Percentiles rank a stretch among this genome's conserved stretches.
These are phyloP conservation scores for Fusarium sp. DNA, from an alignment of 2,329 filamentous ascomycete genomes.

Conservation along the genomic window DNA sequence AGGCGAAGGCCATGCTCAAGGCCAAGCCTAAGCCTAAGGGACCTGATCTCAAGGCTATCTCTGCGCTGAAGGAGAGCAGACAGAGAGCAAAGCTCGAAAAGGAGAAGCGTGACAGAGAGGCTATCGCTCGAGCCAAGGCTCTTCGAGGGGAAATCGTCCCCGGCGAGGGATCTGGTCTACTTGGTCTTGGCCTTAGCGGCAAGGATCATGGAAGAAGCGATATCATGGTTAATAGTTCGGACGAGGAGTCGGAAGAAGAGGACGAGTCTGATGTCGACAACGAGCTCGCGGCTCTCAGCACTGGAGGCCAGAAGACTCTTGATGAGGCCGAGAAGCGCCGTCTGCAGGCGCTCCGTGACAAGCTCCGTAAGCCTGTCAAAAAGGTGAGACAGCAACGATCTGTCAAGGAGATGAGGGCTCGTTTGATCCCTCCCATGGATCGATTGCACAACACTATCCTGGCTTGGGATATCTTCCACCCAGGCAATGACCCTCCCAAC, in stretches of 20 bases:
- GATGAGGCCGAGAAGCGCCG: constrained; percentile 61
- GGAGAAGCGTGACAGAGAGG: constrained; percentile 77
- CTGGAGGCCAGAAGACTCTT: constrained; percentile 61
- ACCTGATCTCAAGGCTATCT: constrained; percentile 54
- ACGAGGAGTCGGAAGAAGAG: constrained; percentile 80
- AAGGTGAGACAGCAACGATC: constrained; percentile 85
- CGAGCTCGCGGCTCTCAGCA: constrained; percentile 61
- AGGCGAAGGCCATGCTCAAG: constrained; percentile 46
- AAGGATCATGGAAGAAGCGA: constrained; percentile 87
- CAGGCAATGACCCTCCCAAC: constrained; percentile 86
- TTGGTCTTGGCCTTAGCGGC: constrained; percentile 77
- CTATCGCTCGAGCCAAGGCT: constrained; percentile 75
- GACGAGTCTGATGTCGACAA: constrained; percentile 66
- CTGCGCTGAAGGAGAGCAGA: constrained; percentile 75
- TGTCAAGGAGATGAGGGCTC: constrained; percentile 92
- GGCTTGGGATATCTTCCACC: constrained; percentile 94
- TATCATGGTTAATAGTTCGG: constrained; percentile 90
- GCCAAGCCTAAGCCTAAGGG: constrained; percentile 48
- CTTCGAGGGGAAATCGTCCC: constrained; percentile 54
- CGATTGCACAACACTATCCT: constrained; percentile 87
- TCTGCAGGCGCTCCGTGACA: constrained; percentile 63
- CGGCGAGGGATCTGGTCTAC: constrained; percentile 83
- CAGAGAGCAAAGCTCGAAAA: constrained; percentile 81
- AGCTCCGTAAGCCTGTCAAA: constrained; percentile 80
- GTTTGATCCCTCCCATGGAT: constrained; percentile 89